A percentile compares a stretch with the other conserved stretches of the same genome.
Evolutionary conservation across 208 protist genomes (phyloP).

Genomic region (Trypanosoma brucei): DNA sequence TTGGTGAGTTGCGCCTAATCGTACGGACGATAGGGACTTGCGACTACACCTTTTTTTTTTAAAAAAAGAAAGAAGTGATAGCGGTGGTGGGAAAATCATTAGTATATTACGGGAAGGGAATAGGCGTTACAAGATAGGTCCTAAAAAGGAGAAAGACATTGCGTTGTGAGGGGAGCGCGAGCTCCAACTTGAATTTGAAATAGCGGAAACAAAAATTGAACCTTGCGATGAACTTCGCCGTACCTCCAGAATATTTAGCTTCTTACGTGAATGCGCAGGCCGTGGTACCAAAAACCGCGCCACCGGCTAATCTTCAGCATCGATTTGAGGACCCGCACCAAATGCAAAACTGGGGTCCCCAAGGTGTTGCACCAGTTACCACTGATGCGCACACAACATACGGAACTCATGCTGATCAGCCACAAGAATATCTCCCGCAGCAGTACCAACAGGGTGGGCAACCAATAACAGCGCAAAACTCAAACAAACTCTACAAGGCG

Average conservation of each 20-base stretch:
- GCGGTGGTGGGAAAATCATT: too few relatives aligned
- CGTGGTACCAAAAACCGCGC: constrained; percentile 9
- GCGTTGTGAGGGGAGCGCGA: too few relatives aligned
- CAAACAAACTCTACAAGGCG: constrained; percentile 9
- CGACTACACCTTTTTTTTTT: too few relatives aligned
- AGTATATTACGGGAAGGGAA: too few relatives aligned
- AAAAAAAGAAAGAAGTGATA: too few relatives aligned
- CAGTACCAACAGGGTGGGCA: not conserved
- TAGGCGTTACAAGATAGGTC: too few relatives aligned
- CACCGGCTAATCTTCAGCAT: constrained; percentile 34
- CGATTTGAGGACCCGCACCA: constrained; percentile 48
- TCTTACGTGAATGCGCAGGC: constrained; percentile 1
- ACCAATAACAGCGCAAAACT: not conserved
- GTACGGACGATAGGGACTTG: too few relatives aligned
- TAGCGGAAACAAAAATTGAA: too few relatives aligned
- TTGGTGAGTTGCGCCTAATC: too few relatives aligned
- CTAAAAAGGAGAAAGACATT: too few relatives aligned
- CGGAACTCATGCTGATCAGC: not conserved
- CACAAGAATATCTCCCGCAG: not conserved
- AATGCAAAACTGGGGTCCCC: constrained; percentile 16
- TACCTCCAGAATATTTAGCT: constrained; percentile 22
- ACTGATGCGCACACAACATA: constrained; percentile 12
- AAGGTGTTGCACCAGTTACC: not conserved
- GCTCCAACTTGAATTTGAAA: too few relatives aligned
- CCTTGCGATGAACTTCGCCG: constrained; percentile 30